These are phyloP conservation scores for Xylariaceae sp. DNA, from an alignment of 2,329 filamentous ascomycete species.

Conservation along the genomic window DNA sequence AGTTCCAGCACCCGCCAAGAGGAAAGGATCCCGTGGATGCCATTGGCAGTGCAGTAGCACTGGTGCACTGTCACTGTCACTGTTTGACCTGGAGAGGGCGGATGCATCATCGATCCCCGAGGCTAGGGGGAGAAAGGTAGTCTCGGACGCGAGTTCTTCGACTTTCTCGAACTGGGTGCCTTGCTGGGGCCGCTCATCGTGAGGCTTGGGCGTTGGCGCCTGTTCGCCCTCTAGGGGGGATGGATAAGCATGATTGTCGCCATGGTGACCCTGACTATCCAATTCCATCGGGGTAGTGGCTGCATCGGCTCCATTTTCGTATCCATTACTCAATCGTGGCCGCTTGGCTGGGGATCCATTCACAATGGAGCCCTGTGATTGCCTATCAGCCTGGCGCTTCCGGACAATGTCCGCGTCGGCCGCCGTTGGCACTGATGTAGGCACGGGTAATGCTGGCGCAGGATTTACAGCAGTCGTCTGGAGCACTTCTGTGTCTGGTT, in stretches of 20 bases:
- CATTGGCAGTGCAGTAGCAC: constrained; percentile 64
- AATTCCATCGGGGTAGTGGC: constrained; percentile 56
- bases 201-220: constrained; percentile 46
- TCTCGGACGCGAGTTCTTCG: constrained; percentile 53
- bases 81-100: constrained; percentile 27
- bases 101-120: constrained; percentile 24
- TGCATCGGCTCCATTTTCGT: constrained; percentile 50
- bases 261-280: constrained; percentile 42
- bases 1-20: constrained; percentile 63
- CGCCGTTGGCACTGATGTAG: constrained; percentile 21
- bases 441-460: constrained; percentile 21
- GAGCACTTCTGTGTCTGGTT: constrained; percentile 27
- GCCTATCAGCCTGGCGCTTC: constrained; percentile 46
- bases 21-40: constrained; percentile 59
- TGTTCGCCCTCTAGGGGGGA: constrained; percentile 58
- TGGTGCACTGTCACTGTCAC: constrained; percentile 50
- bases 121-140: constrained; percentile 55
- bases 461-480: constrained; percentile 33
- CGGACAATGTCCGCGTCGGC: constrained; percentile 42
- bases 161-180: constrained; percentile 62
- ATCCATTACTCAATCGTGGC: constrained; percentile 57
- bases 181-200: constrained; percentile 58
- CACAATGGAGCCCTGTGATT: constrained; percentile 41
- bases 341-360: constrained; percentile 57
- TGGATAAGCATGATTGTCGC: constrained; percentile 55